These are phyloP conservation scores for Apiosordaria backusii DNA, from an alignment of 495 filamentous ascomycete species.

Conservation along the genomic window DNA sequence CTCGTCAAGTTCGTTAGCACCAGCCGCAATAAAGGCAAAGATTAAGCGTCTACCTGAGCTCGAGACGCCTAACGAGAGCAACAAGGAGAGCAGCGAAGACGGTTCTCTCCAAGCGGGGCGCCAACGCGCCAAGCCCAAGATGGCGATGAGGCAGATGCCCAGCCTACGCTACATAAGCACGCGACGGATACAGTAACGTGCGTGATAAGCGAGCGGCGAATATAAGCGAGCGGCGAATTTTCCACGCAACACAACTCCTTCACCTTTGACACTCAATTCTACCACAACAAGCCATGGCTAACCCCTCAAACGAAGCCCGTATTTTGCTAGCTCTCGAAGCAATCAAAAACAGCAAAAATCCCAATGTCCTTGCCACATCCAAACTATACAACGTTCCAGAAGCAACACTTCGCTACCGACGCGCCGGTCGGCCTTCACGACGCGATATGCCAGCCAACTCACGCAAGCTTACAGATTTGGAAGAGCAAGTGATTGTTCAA, in stretches of 20 bases:
- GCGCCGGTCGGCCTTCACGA: background rate
- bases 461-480: conserved; percentile 2
- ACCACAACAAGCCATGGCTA: background rate
- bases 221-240: background rate
- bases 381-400: background rate
- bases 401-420: background rate
- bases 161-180: no score
- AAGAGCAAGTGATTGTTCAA: conserved; percentile 28
- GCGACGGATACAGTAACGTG: no score
- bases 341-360: background rate
- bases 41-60: no score
- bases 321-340: background rate
- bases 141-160: no score
- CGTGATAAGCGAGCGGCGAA: background rate
- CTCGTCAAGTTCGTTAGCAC: no score
- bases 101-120: no score
- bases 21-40: no score
- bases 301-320: background rate
- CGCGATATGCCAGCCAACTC: background rate
- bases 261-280: background rate
- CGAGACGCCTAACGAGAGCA: no score
- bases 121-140: no score
- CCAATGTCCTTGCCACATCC: background rate
- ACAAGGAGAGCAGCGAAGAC: no score
- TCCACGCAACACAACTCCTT: background rate